Evolutionary conservation across 331 rosid species (phyloP), one percentile per base, ranked within the genome.

Genomic region (Rhamnella rubrinervis): DNA sequence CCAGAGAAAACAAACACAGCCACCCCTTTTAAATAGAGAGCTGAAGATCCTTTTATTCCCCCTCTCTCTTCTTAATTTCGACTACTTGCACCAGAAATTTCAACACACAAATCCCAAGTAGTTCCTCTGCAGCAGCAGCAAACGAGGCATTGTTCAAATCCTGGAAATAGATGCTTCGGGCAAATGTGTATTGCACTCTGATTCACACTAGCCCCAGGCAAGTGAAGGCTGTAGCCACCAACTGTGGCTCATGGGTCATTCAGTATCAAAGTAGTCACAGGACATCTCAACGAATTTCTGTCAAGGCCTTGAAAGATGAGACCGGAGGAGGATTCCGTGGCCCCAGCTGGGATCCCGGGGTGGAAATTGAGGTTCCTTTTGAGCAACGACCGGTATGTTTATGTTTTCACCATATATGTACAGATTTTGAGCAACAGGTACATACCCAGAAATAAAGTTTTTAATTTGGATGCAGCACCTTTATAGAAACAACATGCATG

Each of bases 311-410:
- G 70, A 85, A 77, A 66, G 95, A 87, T 76, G 97, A 80, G 80
- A 85, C 65, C 61, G 85, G 78, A 15, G 97, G 96, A 35, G 87
- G 90, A 57, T 90, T 85, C 64, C 88, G 81, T 1, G 90, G 96
- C 53, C 87, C 76, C 61, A 93, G 89, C 75, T 93, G 97, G 96
- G 91, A 93, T 55, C 95, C 96, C 8, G 92, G 88, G 59, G 66
- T 88, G 83, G 97, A 93, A 82, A 80, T 91, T 63, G 98, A 83
- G 71, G 97, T 93, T 81, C 96, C 98, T 39, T 93, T 82, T 66
- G 96, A 93, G 73, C 98, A 89, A 84, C 89, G 97, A 60, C 97
- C 95, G 90, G 96, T 91, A 89, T 23, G 89, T 77, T n/a, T 6
- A 18, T 10, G 1, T 61, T 16, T 18, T 18, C 18, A 49, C 55